phyloP scores from a whole-genome alignment of 2,329 filamentous ascomycete species.

The Alternaria triticimaculans region DNA sequence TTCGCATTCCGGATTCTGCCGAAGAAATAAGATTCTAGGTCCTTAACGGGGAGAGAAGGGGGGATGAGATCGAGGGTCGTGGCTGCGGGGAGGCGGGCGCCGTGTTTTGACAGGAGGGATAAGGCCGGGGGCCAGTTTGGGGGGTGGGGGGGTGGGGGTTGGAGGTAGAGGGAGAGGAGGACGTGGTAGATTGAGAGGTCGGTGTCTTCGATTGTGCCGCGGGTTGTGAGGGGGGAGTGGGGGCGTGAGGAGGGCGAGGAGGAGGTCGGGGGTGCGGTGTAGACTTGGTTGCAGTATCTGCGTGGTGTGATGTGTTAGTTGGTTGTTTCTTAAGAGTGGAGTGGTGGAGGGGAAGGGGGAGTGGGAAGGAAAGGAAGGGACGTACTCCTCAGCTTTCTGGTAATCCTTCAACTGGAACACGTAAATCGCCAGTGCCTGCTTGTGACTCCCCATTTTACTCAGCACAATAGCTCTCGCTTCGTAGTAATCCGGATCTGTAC shows the following conservation, averaged over 20 bases:
- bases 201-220: slow-evolving; percentile 59
- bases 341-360: neutral
- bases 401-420: slow-evolving; percentile 93
- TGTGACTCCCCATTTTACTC: slow-evolving; percentile 93
- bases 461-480: slow-evolving; percentile 90
- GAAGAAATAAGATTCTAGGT: slow-evolving; percentile 89
- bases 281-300: slow-evolving; percentile 81
- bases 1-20: slow-evolving; percentile 89
- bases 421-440: slow-evolving; percentile 95
- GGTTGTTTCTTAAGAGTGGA: neutral
- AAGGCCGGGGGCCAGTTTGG: slow-evolving; percentile 81
- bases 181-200: slow-evolving; percentile 88
- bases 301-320: neutral
- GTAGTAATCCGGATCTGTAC: slow-evolving; percentile 79
- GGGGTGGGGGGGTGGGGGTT: slow-evolving; percentile 74
- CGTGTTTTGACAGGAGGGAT: slow-evolving; percentile 87
- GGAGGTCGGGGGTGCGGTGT: slow-evolving; percentile 57
- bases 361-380: neutral
- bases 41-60: slow-evolving; percentile 74
- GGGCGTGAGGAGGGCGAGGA: slow-evolving; percentile 4
- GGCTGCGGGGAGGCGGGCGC: slow-evolving; percentile 84
- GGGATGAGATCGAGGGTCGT: slow-evolving; percentile 89
- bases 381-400: slow-evolving; percentile 86
- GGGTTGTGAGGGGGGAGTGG: slow-evolving; percentile 38
- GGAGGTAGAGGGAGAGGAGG: slow-evolving; percentile 86